Evolutionary conservation across 2,329 filamentous ascomycete species (phyloP), one percentile per base, ranked within the genome.

Genomic region (Colletotrichum sp.): DNA sequence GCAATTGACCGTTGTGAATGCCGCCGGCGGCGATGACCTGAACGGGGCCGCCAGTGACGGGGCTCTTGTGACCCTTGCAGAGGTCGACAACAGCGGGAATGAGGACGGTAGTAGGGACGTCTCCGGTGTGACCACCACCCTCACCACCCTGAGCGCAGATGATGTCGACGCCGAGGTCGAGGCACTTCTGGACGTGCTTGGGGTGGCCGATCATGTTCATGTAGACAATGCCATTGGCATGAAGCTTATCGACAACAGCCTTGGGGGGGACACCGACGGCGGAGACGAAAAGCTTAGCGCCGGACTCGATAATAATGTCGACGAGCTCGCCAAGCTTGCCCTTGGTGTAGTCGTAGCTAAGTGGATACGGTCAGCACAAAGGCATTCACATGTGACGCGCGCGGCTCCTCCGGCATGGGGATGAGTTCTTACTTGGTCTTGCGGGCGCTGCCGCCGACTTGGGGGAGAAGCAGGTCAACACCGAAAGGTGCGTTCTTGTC

Each of bases 121-220:
- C 95, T 82, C 97, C 97, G 16, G 96, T 98, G 90, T 98, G 96
- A 80, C 97, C 97, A 85, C 97, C 97, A 79, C 97, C 97, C 89
- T 99, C 97, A 81, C 97, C 96, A 84, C 97, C 97, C 89, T 99
- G 97, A 69, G 97, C 97, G 89, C 96, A 99, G 89, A 99, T 99
- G 82, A 99, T 94, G 87, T 99, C 97, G 81, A 93, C 95, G 79
- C 96, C 97, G 75, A 96, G 91, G 67, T 96, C 95, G 78, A 99
- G 91, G 87, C 95, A 98, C 91, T 99, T 99, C 88, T 95, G 92
- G 78, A 98, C 96, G 89, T 99, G 97, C 93, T 99, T 99, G 83
- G 97, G 96, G 91, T 99, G 97, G 80, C 97, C 97, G 85, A 99
- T 96, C 97, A 99, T 99, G 93, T 99, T 99, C 97, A 99, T 99